Conservation (phyloP, 345 rosid genomes). For the Iberis pinnata region DNA sequence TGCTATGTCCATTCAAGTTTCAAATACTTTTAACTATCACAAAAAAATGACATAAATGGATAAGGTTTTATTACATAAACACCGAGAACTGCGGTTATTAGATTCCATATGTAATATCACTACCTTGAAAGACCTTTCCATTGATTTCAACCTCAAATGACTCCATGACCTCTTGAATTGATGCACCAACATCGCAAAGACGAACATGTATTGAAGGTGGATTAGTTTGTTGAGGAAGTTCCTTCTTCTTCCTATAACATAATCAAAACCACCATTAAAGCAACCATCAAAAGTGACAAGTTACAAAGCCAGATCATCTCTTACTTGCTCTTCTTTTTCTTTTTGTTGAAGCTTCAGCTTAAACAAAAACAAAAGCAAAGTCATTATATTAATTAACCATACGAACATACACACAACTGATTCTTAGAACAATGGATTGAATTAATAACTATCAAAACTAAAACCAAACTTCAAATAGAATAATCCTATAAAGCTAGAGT, state of each 20-base stretch:
- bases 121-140: slow-evolving; percentile 86
- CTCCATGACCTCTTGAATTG: slow-evolving; percentile 93
- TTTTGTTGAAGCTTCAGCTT: slow-evolving; percentile 66
- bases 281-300: slow-evolving; percentile 2
- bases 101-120: not conserved
- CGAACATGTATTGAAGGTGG: slow-evolving; percentile 78
- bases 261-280: slow-evolving; percentile 1
- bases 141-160: slow-evolving; percentile 92
- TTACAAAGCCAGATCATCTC: slow-evolving; percentile 14
- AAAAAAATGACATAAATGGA: slow-evolving; percentile 14
- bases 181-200: slow-evolving; percentile 89
- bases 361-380: not conserved
- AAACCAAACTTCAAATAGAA: no score
- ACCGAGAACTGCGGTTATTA: not conserved
- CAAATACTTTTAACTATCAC: slow-evolving; percentile 77
- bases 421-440: no score
- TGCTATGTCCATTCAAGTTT: slow-evolving; percentile 84
- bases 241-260: slow-evolving; percentile 78
- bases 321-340: slow-evolving; percentile 97
- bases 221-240: slow-evolving; percentile 59
- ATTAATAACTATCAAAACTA: no score
- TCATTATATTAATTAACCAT: slow-evolving; percentile 11
- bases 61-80: not conserved
- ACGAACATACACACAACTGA: no score
- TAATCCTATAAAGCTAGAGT: no score